These are phyloP conservation scores for Marasmius sp. DNA, from an alignment of 1,284 basidiomycete species.

Conservation along the genomic window DNA sequence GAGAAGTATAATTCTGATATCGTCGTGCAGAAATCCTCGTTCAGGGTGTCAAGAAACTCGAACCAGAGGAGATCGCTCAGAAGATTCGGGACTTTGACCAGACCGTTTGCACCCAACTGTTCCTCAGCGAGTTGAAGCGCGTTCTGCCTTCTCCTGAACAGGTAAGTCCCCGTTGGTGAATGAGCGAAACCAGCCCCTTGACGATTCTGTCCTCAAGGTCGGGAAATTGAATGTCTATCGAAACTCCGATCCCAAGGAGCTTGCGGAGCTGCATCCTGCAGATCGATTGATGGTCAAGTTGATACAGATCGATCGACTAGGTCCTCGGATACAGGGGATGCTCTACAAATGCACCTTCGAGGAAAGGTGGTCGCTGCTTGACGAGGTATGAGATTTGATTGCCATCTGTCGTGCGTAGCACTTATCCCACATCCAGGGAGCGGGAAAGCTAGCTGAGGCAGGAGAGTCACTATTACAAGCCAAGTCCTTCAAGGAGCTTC, in stretches of 20 bases:
- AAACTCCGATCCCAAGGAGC: constrained; percentile 84
- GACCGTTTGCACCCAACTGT: constrained; percentile 82
- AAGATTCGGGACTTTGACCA: constrained; percentile 86
- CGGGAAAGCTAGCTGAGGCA: constrained; percentile 79
- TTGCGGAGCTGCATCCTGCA: constrained; percentile 87
- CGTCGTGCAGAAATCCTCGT: constrained; percentile 77
- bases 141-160: constrained; percentile 90
- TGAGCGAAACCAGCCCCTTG: constrained; percentile 10
- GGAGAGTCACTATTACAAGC: constrained; percentile 77
- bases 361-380: constrained; percentile 74
- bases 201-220: constrained; percentile 46
- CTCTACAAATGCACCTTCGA: constrained; percentile 87
- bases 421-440: constrained; percentile 49
- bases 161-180: constrained; percentile 36
- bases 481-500: constrained; percentile 82
- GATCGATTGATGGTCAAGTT: constrained; percentile 97
- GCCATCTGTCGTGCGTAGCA: neutral
- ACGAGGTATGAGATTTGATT: constrained; percentile 49
- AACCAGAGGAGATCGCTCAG: constrained; percentile 82
- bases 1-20: constrained; percentile 2
- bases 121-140: constrained; percentile 84
- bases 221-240: constrained; percentile 92
- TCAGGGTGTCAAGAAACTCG: constrained; percentile 77
- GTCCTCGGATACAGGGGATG: constrained; percentile 92
- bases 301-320: constrained; percentile 93